Base-by-base conservation (phyloP, 2,329 filamentous ascomycete genomes). In the Hyphodiscus sp. region DNA sequence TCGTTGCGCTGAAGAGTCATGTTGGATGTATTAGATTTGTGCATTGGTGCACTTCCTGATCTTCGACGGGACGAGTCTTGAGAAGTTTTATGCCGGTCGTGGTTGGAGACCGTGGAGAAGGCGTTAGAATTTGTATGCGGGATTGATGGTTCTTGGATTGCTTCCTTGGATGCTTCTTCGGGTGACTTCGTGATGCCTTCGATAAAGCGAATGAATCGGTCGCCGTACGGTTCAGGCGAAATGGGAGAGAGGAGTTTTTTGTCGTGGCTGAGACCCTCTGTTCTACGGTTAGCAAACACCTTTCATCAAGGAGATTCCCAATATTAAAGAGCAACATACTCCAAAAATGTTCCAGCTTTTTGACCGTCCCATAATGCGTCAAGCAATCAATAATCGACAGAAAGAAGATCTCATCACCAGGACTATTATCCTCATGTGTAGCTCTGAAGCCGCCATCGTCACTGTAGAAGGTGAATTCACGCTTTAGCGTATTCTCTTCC, bases 351-450 rank as follows among this genome's bases (percentile, higher is more conserved):
- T 99, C 94, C 57, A 92, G 81, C 68, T 94, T 92, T 74, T 99
- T 99, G 71, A 96, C 81, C 60, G 91, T 83, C 61, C 91, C 91
- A 70, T 97, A 99, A 70, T 96, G 90, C 64, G 94, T 99, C 65
- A 99, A 76, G 70, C 94, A 99, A 72, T 99, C 94, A 70, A 99
- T 99, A 64, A 99, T 95, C 38, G 94, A 95, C 8, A 99, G 82
- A 68, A 99, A 99, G 71, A 99, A 99, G 43, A 99, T 91, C 71
- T 96, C 90, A 51, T 96, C 89, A 1, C 87, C 91, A 1, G 88
- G 83, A 16, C 76, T 74, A 58, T 95, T 87, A 70, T 96, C 85
- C 70, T 96, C 91, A 67, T 96, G 91, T 1, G 94, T 97, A 13
- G 94, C 92, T 62, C 86, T 80, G 71, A 96, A 91, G 2, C 94